phyloP scores from a whole-genome alignment of 1,139 yeast genomes.

The Pichia sp. region DNA sequence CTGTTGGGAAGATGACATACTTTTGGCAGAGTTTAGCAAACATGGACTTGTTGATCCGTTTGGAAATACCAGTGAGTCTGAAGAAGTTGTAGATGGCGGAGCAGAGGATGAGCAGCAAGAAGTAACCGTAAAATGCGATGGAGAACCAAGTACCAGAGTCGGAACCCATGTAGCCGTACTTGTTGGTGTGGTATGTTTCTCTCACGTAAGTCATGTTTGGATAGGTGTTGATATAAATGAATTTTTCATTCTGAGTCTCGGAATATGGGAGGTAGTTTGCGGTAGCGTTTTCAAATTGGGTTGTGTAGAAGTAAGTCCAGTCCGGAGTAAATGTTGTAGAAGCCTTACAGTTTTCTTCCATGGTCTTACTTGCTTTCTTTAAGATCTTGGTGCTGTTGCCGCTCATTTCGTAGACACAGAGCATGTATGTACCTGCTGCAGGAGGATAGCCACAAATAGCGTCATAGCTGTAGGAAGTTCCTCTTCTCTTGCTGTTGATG shows the following conservation, averaged over 20 bases:
- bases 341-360: background rate
- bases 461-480: background rate
- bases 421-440: constrained; percentile 25
- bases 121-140: constrained; percentile 15
- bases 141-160: constrained; percentile 19
- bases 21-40: constrained; percentile 11
- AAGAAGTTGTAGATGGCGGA: constrained; percentile 13
- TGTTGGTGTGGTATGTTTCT: background rate
- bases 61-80: background rate
- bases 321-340: background rate
- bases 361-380: background rate
- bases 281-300: constrained; percentile 15
- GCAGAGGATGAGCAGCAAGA: constrained; percentile 11
- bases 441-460: constrained; percentile 20
- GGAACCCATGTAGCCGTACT: constrained; percentile 2
- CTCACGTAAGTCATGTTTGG: constrained; percentile 7
- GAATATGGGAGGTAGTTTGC: constrained; percentile 1
- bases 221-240: constrained; percentile 12
- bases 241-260: background rate
- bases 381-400: constrained; percentile 8
- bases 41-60: constrained; percentile 5
- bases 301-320: constrained; percentile 1
- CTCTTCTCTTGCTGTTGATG: background rate
- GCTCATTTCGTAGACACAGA: constrained; percentile 22
- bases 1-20: constrained; percentile 15